Percentiles rank a stretch among this genome's conserved stretches.
These are phyloP conservation scores for Luffa acutangula DNA, from an alignment of 306 rosid species.

Conservation along the genomic window DNA sequence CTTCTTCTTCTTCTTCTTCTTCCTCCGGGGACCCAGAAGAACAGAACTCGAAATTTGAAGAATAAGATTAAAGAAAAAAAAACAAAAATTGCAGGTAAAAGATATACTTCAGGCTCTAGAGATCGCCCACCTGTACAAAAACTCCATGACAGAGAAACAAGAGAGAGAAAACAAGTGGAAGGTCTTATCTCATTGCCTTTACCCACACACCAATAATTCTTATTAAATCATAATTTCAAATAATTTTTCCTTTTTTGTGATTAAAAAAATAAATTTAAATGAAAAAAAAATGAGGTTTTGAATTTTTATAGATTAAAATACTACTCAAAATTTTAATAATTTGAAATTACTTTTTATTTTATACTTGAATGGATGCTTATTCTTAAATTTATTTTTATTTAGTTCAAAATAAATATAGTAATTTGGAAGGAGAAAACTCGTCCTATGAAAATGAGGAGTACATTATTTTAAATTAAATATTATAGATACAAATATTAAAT, in stretches of 20 bases:
- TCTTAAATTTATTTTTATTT: too few species aligned
- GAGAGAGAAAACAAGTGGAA: not conserved
- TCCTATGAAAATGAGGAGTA: too few species aligned
- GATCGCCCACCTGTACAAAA: not conserved
- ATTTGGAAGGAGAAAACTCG: too few species aligned
- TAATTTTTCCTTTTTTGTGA: not conserved
- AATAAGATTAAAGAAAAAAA: not conserved
- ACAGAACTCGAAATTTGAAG: not conserved
- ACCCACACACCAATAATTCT: constrained; percentile 5
- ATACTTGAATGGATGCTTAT: too few species aligned
- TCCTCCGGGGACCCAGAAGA: not conserved
- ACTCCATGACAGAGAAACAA: not conserved
- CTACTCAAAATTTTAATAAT: too few species aligned
- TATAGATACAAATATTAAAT: too few species aligned
- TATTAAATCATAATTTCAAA: not conserved
- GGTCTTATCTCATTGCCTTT: not conserved
- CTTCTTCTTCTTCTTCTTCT: not conserved
- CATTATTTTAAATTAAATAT: too few species aligned
- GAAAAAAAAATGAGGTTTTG: not conserved
- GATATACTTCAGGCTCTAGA: not conserved
- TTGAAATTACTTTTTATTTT: too few species aligned
- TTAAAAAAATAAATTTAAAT: not conserved
- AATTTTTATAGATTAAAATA: not conserved
- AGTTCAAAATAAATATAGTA: too few species aligned
- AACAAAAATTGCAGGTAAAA: not conserved